Evolutionary conservation across 352 stramenopile species (phyloP).

Genomic region (Phytophthora parvispora): DNA sequence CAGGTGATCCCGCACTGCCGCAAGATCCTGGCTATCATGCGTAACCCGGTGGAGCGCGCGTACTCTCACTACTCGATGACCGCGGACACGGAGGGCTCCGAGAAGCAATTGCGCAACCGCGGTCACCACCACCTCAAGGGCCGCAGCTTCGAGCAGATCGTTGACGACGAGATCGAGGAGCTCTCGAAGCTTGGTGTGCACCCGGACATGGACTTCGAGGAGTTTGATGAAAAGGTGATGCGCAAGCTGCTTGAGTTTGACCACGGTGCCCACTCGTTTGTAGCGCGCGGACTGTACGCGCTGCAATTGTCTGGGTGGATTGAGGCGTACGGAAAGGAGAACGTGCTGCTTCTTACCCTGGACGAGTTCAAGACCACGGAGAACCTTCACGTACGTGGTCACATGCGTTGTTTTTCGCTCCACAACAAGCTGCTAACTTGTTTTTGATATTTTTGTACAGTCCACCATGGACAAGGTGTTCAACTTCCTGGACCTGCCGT

Average conservation of each 20-base stretch:
- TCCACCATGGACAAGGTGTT: constrained; percentile 88
- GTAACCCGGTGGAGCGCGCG: constrained; percentile 84
- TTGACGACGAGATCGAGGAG: constrained; percentile 79
- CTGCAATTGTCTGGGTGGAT: constrained; percentile 96
- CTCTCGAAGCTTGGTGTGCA: constrained; percentile 70
- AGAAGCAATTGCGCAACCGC: constrained; percentile 83
- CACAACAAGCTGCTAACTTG: constrained; percentile 20
- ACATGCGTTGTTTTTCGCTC: neutral
- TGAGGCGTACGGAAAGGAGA: constrained; percentile 86
- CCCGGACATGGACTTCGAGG: constrained; percentile 77
- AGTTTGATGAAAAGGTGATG: constrained; percentile 76
- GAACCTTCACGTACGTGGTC: constrained; percentile 62
- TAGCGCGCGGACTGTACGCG: constrained; percentile 95
- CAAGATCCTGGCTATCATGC: constrained; percentile 90
- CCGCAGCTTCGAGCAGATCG: constrained; percentile 76
- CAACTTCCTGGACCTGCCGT: constrained; percentile 85
- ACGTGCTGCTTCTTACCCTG: constrained; percentile 94
- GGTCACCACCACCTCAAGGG: constrained; percentile 75
- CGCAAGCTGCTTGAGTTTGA: constrained; percentile 48
- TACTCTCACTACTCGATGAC: constrained; percentile 94
- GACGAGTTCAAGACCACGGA: constrained; percentile 93
- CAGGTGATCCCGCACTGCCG: constrained; percentile 79
- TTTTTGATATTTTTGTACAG: constrained; percentile 31
- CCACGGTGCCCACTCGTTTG: constrained; percentile 87
- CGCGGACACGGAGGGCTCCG: constrained; percentile 75